Base-by-base conservation (phyloP, 2,329 filamentous ascomycete genomes). In the Fusarium globosum region DNA sequence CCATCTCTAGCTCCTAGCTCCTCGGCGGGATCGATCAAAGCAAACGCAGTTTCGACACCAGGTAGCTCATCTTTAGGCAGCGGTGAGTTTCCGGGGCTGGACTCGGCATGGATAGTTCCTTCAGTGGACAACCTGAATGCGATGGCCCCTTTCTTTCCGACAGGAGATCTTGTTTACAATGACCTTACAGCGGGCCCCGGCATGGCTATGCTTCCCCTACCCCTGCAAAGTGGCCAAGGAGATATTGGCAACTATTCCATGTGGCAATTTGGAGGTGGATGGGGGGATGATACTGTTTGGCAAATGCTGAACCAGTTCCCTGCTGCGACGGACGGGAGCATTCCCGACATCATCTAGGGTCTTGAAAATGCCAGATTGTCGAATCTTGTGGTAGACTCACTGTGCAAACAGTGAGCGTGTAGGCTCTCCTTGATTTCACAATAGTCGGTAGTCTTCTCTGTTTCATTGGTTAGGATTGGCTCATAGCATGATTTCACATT, bases 231-330 rank as follows among this genome's bases (percentile, higher is more conserved):
- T 20, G 42, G 38, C 11, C 65, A 60, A 12, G 56, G 39, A 38
- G 65, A 38, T 65, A 60, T 53, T 30, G 68, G 61, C 12, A 58
- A 66, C 64, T 67, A 69, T 68, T 63, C 72, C 15, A 30, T 68
- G n/a, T 87, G 85, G 85, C 84, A 87, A 67, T 90, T 90, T 80
- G 87, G 85, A 30, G 88, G 88, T 4, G 87, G 85, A 64, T 88
- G 89, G 79, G 85, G 84, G 6, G 83, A 84, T 53, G 87, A 89
- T 73, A 89, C 87, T 49, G 84, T 90, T 62, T 89, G 88, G 88
- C 86, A 85, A 42, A 79, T 89, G 65, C 77, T 90, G 74, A 90
- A 90, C 75, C 86, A 85, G 71, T 85, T 85, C 71, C 82, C 83
- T 41, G 81, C 80, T 53, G 65, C 55, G n/a, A 41, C 55, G 38